Evolutionary conservation across 2,329 filamentous ascomycete species (phyloP).

Genomic region (Colletotrichum lindemuthianum): DNA sequence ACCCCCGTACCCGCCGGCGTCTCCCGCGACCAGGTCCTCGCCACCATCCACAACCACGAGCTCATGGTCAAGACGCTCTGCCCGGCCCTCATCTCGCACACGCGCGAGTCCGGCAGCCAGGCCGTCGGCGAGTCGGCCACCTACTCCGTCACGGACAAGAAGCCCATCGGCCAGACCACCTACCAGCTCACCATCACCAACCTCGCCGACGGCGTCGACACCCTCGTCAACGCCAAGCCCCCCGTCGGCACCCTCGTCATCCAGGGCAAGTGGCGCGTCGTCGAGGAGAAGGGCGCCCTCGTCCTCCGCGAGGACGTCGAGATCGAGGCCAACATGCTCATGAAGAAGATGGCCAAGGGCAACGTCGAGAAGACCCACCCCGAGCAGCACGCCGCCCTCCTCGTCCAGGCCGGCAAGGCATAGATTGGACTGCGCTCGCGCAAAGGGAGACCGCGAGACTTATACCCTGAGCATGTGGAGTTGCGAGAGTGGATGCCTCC

Average conservation of each 20-base stretch:
- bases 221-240: conserved; percentile 34
- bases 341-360: conserved; percentile 37
- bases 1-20: conserved; percentile 34
- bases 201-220: conserved; percentile 33
- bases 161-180: conserved; percentile 35
- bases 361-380: conserved; percentile 36
- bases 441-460: conserved; percentile 10
- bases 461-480: neutral
- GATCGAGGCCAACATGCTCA: conserved; percentile 34
- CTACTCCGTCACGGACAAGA: conserved; percentile 35
- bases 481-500: neutral
- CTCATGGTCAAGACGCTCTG: conserved; percentile 36
- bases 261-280: conserved; percentile 31
- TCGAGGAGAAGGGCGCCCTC: conserved; percentile 22
- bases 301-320: conserved; percentile 33
- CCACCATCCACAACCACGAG: conserved; percentile 34
- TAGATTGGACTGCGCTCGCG: conserved; percentile 1
- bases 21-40: conserved; percentile 15
- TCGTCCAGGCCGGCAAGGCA: conserved; percentile 33
- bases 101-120: conserved; percentile 27
- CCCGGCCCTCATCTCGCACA: conserved; percentile 32
- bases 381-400: conserved; percentile 32
- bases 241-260: conserved; percentile 33
- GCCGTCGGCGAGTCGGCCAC: conserved; percentile 26
- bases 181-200: conserved; percentile 36